Evolutionary conservation across 257 asterid genomes (phyloP), one percentile per base, ranked within the genome.

Genomic region (Haberlea rhodopensis): DNA sequence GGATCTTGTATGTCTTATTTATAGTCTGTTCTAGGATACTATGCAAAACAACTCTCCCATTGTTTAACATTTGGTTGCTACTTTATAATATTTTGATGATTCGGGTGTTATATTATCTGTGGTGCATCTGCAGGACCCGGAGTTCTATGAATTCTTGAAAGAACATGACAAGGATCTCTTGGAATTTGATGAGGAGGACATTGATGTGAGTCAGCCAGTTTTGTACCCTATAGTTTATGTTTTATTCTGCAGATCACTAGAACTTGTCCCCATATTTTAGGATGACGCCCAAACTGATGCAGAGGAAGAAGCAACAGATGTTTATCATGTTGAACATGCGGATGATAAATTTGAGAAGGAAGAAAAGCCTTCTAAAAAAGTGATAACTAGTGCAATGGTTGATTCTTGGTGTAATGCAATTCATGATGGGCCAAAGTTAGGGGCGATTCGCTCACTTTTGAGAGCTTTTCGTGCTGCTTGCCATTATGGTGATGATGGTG

Each of bases 401-500:
- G 95, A 90, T 78, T 78, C 95, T 23, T 87, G 99, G 97, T 82
- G 85, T 34, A 71, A 57, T 15, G 85, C 79, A 34, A 75, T 90
- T 65, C 84, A 57, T 29, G 75, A 77, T 6, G 91, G 81, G 65
- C 70, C 82, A 28, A 87, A 84, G 74, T 26, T 91, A 40, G 86
- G 85, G 24, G 85, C 95, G 8, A 82, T 90, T 27, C 94, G 92
- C 31, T 88, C 97, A 46, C 85, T 94, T 48, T 64, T 84, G 80
- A 86, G 83, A 73, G 99, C 95, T 65, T 94, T 79, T 69, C 86
- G 95, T 34, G 68, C 82, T 74, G 97, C 97, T 71, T 90, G 97
- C 65, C 96, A 90, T 73, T 94, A 86, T 68, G 97, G 96, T 8
- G 99, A 94, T 74, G 99, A 94, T 40, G 71, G 61, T 73, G 91